Evolutionary conservation across 768 basidiomycete genomes (phyloP), one percentile per base, ranked within the genome.

Genomic region (Krasilnikovozyma curviuscula): DNA sequence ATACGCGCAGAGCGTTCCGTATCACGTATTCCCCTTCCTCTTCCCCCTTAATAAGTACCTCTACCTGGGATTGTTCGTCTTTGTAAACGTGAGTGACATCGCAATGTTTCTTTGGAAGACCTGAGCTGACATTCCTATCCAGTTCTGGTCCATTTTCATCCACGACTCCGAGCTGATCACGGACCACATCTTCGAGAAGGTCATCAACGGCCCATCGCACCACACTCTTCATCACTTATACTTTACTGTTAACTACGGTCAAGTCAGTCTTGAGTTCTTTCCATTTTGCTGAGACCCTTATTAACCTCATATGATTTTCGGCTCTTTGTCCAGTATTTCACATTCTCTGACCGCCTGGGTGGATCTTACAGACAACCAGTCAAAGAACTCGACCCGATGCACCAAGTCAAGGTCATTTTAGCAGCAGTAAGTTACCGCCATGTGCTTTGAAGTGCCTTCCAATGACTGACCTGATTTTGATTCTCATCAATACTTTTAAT

Each of bases 131-230:
- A n/a, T n/a, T n/a, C n/a, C n/a, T n/a, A n/a, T n/a, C n/a, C n/a
- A n/a, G n/a, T n/a, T 18, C 31, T 32, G 9, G 10, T 23, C 25
- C 18, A 12, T 32, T 3, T 23, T 46, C 18, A 98, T 98, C 56
- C 91, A 98, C 61, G 93, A 98, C 65, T 89, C 85, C 3, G 93
- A 97, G 68, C 97, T 98, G 91, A 77, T 97, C 59, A 83, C 84
- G 25, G 89, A 81, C 3, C 80, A 84, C 61, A 69, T 77, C 4
- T 72, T 93, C 5, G 91, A 95, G 67, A 77, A 71, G 50, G 66
- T 82, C 61, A 88, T 98, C 67, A 98, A 97, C 66, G 88, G 86
- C n/a, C 91, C 93, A 2, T 85, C 89, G 2, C 93, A 98, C 58
- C 93, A 98, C 63, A 97, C 89, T 0, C 70, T 95, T 35, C 91